Percentiles rank a stretch among this genome's conserved stretches.
These are phyloP conservation scores for Malassezia restricta DNA, from an alignment of 1,284 basidiomycete species.

Conservation along the genomic window DNA sequence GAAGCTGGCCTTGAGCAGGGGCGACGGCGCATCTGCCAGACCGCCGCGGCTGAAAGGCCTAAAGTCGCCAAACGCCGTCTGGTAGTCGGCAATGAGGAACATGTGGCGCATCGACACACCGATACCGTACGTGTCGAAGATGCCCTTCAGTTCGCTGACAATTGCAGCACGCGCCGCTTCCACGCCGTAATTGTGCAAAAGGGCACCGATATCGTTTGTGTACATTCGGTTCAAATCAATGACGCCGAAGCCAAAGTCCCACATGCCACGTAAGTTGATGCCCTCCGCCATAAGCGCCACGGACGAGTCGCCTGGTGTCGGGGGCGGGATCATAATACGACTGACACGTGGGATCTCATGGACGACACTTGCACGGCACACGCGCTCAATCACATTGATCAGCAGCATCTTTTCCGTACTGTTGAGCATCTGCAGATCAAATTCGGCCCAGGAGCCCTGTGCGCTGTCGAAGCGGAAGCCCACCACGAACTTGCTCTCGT, in stretches of 20 bases:
- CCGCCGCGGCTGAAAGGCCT: slow-evolving; percentile 95
- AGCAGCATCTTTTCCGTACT: slow-evolving; percentile 42
- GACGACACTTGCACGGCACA: slow-evolving; percentile 37
- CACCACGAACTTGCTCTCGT: slow-evolving; percentile 50
- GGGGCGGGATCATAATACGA: slow-evolving; percentile 34
- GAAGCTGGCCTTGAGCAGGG: slow-evolving; percentile 89
- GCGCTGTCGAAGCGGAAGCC: slow-evolving; percentile 61
- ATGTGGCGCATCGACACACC: slow-evolving; percentile 88
- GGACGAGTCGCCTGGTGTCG: slow-evolving; percentile 26
- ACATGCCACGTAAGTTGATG: slow-evolving; percentile 72
- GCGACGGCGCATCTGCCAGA: slow-evolving; percentile 77
- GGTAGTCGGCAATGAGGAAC: slow-evolving; percentile 91
- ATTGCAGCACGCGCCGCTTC: slow-evolving; percentile 48
- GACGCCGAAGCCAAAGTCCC: slow-evolving; percentile 68
- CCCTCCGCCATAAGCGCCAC: slow-evolving; percentile 39
- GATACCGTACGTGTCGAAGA: slow-evolving; percentile 92
- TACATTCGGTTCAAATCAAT: slow-evolving; percentile 73
- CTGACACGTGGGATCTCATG: slow-evolving; percentile 42
- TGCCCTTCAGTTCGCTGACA: slow-evolving; percentile 66
- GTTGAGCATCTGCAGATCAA: slow-evolving; percentile 32
- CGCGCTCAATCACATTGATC: slow-evolving; percentile 43
- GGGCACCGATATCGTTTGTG: slow-evolving; percentile 90
- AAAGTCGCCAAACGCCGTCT: slow-evolving; percentile 96
- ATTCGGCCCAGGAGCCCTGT: slow-evolving; percentile 49
- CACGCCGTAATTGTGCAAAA: slow-evolving; percentile 67